These are phyloP conservation scores for Plantago major DNA, from an alignment of 257 asterid species.

Conservation along the genomic window DNA sequence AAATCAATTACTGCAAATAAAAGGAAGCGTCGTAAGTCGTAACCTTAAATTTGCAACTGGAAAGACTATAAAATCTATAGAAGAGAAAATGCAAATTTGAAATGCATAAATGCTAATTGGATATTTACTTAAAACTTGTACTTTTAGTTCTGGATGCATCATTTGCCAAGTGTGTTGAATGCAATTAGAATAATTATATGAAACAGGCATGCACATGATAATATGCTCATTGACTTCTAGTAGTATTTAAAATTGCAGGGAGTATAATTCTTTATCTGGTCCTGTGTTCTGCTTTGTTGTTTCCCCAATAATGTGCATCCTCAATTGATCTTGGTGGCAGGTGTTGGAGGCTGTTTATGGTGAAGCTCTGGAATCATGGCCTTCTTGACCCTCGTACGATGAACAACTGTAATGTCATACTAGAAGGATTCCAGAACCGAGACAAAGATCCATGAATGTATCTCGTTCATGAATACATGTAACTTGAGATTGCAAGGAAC, in stretches of 20 bases:
- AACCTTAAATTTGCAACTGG: too few relatives aligned
- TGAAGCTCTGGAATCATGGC: slow-evolving; percentile 92
- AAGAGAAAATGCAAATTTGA: too few relatives aligned
- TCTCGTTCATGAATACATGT: neutral
- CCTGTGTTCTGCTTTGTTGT: slow-evolving; percentile 3
- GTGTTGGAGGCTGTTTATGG: slow-evolving; percentile 95
- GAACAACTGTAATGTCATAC: slow-evolving; percentile 62
- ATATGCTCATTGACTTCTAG: neutral
- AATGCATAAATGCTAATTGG: neutral
- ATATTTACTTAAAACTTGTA: neutral
- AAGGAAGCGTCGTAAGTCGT: too few relatives aligned
- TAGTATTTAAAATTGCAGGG: neutral
- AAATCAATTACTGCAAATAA: too few relatives aligned
- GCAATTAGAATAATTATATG: neutral
- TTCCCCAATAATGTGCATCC: neutral
- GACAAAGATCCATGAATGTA: slow-evolving; percentile 31
- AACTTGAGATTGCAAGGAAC: too few relatives aligned
- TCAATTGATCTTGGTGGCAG: slow-evolving; percentile 32
- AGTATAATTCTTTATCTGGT: neutral
- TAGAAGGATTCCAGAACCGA: slow-evolving; percentile 44
- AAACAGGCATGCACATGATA: too few relatives aligned
- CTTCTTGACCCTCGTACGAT: slow-evolving; percentile 76
- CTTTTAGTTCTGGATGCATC: neutral
- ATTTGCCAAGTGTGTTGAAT: neutral
- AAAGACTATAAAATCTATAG: too few relatives aligned